A percentile compares a stretch with the other conserved stretches of the same genome.
These are phyloP conservation scores for Melampsora americana DNA, from an alignment of 1,284 basidiomycete species.

Conservation along the genomic window DNA sequence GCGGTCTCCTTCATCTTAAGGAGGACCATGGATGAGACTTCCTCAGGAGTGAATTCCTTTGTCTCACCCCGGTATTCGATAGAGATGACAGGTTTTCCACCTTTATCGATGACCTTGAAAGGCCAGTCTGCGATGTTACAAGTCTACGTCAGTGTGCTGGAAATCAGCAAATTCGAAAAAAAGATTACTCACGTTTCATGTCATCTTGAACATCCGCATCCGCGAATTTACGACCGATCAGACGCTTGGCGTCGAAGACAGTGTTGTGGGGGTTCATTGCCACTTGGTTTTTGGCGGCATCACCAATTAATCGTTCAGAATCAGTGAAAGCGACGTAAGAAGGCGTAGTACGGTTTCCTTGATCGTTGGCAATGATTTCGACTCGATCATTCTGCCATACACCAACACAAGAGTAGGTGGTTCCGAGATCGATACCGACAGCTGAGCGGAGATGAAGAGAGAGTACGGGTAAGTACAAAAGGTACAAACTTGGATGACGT, in stretches of 20 bases:
- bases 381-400: constrained; percentile 99
- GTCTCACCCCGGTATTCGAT: constrained; percentile 60
- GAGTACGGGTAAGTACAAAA: neutral
- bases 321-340: constrained; percentile 92
- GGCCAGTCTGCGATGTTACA: constrained; percentile 59
- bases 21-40: constrained; percentile 96
- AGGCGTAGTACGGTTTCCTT: constrained; percentile 90
- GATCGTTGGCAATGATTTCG: constrained; percentile 91
- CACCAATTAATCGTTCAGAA: constrained; percentile 87
- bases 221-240: constrained; percentile 78
- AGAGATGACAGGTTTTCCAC: constrained; percentile 75
- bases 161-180: neutral
- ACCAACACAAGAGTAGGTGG: constrained; percentile 70
- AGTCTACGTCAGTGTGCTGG: neutral
- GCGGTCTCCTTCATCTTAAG: constrained; percentile 98
- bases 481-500: neutral
- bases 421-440: constrained; percentile 57
- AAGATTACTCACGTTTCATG: constrained; percentile 65
- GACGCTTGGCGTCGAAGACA: constrained; percentile 83
- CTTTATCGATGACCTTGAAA: constrained; percentile 79
- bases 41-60: constrained; percentile 69
- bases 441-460: constrained; percentile 3
- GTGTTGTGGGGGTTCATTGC: constrained; percentile 61
- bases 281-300: constrained; percentile 93
- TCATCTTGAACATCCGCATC: constrained; percentile 90